These are phyloP conservation scores for Russula brevipes DNA, from an alignment of 768 basidiomycete genomes.

Conservation along the genomic window DNA sequence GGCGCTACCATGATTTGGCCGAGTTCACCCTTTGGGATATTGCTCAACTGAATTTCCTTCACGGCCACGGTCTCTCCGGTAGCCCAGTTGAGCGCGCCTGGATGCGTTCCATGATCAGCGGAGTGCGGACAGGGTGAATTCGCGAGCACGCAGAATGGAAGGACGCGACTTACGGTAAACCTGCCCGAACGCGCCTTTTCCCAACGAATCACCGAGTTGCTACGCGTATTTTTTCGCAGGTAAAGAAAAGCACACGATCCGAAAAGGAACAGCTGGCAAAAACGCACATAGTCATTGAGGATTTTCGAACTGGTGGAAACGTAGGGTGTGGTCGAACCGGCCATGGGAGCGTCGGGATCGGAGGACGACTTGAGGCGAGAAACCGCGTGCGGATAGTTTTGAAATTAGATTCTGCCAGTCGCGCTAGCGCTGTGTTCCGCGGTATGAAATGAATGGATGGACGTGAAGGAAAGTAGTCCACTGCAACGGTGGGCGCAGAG, in stretches of 20 bases:
- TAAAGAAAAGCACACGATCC: too few species aligned
- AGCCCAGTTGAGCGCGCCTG: conserved; percentile 88
- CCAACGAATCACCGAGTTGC: conserved; percentile 97
- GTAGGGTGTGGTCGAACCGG: conserved; percentile 16
- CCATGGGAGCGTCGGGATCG: conserved; percentile 6
- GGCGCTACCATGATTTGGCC: conserved; percentile 88
- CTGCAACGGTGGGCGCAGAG: not conserved
- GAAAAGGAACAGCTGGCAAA: too few species aligned
- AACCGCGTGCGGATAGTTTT: not conserved
- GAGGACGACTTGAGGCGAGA: not conserved
- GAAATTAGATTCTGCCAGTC: not conserved
- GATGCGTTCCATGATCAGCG: not conserved
- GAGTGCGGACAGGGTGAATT: not conserved
- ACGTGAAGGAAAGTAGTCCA: not conserved
- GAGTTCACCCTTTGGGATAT: conserved; percentile 89
- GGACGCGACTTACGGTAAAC: conserved; percentile 73
- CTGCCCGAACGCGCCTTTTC: conserved; percentile 95
- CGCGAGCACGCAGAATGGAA: not conserved
- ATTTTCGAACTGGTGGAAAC: conserved; percentile 19
- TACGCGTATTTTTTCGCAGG: conserved; percentile 30
- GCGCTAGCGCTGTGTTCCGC: not conserved
- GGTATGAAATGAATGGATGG: not conserved
- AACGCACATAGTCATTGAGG: conserved; percentile 26
- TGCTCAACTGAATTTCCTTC: conserved; percentile 93
- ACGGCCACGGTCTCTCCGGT: conserved; percentile 98